Evolutionary conservation across 2,329 filamentous ascomycete genomes (phyloP), one percentile per base, ranked within the genome.

Genomic region (Parastagonospora avenae): DNA sequence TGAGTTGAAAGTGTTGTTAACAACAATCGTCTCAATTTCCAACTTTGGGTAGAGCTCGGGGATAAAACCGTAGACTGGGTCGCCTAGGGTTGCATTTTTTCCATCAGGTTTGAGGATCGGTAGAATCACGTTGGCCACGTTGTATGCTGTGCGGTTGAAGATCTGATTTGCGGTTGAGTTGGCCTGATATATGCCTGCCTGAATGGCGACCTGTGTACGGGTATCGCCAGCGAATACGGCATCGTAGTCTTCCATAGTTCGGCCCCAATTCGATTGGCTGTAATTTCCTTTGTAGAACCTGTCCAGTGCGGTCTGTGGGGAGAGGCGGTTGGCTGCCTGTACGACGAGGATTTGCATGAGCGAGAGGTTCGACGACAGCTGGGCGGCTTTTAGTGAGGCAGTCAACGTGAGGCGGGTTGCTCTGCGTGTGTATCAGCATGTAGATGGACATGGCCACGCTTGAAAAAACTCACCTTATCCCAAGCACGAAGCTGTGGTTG

Each of bases 351-450:
- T 89, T 75, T 92, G 85, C 60, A 96, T 85, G 44, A 96, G 82
- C 44, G 90, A 81, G 48, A 97, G 82, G 68, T 91, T 89, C 45
- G 90, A 88, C 5, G 88, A 80, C 56, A 97, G 82, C 68, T 93
- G 88, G 28, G 89, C 86, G 15, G 92, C 88, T 73, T 96, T 96
- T 68, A 96, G 85, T 2, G 89, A 92, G 6, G 92, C 92, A 1
- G 91, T 91, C 55, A 96, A 80, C 24, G 86, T 79, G 41, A 97
- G 83, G 44, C 87, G 83, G 44, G 83, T 80, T 10, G 83, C 75
- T 41, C 81, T 79, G 42, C 30, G 27, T 6, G 27, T 29, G 1
- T 10, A 39, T 52, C n/a, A 50, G 48, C 16, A 11, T 9, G 2
- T 2, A n/a, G 8, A 12, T 16, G 12, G 10, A 37, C 4, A 28